Evolutionary conservation across 441 rosid genomes (phyloP).

Genomic region (Viola pubescens): DNA sequence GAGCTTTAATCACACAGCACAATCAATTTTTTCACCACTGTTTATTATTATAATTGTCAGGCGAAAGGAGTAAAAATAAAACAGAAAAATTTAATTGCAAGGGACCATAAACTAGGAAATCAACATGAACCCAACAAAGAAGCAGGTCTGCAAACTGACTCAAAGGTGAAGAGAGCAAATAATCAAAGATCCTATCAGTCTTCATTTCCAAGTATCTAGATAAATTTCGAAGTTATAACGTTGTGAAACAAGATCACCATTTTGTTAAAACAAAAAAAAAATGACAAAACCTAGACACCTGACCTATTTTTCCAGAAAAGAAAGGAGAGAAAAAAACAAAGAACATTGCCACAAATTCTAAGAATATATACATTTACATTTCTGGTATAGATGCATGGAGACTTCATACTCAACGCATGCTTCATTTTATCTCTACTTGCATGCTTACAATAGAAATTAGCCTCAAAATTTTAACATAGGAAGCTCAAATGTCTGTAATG

Average conservation of each 20-base stretch:
- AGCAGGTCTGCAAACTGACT: conserved; percentile 1
- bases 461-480: conserved; percentile 1
- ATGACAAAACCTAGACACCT: too few relatives aligned
- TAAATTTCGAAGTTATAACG: too few relatives aligned
- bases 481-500: background rate
- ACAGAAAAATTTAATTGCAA: background rate
- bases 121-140: background rate
- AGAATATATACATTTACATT: too few relatives aligned
- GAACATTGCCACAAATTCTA: too few relatives aligned
- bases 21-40: too few relatives aligned
- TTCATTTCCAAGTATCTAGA: too few relatives aligned
- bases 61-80: background rate
- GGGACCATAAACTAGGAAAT: background rate
- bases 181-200: background rate
- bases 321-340: too few relatives aligned
- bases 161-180: background rate
- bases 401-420: background rate
- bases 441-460: conserved; percentile 15
- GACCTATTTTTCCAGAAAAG: too few relatives aligned
- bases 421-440: conserved; percentile 5
- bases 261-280: too few relatives aligned
- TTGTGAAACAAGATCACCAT: too few relatives aligned
- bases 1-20: too few relatives aligned
- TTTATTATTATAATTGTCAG: too few relatives aligned
- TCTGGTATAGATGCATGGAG: background rate